Percentiles rank a stretch among this genome's conserved stretches.
Conservation (phyloP, 139 green algal genomes). For the Ulvella scutata region DNA sequence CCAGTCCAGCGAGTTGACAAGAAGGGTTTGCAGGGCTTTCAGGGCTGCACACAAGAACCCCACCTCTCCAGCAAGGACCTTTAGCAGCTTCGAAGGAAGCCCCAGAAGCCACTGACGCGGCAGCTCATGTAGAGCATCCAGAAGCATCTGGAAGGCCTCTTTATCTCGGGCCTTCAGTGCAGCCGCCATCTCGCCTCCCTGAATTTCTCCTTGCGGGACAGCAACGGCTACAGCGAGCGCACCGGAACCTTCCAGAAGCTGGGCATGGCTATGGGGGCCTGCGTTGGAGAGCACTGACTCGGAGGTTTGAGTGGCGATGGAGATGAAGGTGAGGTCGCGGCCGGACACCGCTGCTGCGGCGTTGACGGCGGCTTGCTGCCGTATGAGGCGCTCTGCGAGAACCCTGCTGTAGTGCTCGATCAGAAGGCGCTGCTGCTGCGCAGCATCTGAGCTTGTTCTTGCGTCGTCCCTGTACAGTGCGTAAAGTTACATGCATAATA, state of each 20-base stretch:
- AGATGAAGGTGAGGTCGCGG: background rate
- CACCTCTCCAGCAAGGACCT: background rate
- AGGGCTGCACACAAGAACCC: too few relatives aligned
- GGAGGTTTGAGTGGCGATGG: background rate
- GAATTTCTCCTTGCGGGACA: background rate
- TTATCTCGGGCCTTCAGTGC: background rate
- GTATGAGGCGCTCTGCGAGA: background rate
- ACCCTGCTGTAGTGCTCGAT: conserved; percentile 1
- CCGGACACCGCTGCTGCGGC: background rate
- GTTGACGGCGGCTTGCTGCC: background rate
- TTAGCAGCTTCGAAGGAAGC: background rate
- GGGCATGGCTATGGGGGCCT: too few relatives aligned
- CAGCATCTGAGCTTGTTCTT: background rate
- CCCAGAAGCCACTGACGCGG: background rate
- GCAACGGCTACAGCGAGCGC: background rate
- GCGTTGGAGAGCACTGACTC: background rate
- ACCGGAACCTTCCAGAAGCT: background rate
- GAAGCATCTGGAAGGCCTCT: background rate
- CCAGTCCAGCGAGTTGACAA: too few relatives aligned
- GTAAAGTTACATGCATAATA: too few relatives aligned
- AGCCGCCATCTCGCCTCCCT: background rate
- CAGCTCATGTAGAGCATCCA: background rate
- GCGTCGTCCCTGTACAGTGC: background rate
- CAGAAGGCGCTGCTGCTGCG: background rate
- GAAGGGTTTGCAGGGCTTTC: too few relatives aligned